These are phyloP conservation scores for Colletotrichum spinosum DNA, from an alignment of 2,329 filamentous ascomycete species.

Conservation along the genomic window DNA sequence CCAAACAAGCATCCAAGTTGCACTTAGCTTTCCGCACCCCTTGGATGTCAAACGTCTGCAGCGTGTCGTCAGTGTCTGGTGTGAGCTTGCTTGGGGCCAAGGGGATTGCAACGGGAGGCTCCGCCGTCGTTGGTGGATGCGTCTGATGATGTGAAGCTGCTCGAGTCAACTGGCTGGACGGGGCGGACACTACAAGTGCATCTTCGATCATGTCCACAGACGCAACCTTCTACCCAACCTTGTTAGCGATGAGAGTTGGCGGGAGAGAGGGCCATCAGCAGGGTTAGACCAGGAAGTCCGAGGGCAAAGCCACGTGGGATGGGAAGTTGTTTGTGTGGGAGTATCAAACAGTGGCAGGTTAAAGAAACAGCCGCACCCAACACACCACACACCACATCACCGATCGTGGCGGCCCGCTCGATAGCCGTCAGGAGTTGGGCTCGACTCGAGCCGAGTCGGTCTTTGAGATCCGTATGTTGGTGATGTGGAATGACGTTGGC, in stretches of 20 bases:
- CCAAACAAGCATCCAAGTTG: no score
- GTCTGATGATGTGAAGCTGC: background rate
- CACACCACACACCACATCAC: constrained; percentile 3
- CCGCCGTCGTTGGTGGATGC: constrained; percentile 3
- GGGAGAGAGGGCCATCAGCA: background rate
- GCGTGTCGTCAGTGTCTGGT: constrained; percentile 5
- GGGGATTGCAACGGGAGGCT: background rate
- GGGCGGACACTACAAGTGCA: no score
- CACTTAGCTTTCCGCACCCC: no score
- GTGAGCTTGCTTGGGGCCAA: background rate
- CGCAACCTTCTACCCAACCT: no score
- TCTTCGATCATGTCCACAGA: no score
- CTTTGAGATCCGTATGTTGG: background rate
- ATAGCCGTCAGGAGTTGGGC: background rate
- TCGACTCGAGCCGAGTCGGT: background rate
- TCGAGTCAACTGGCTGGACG: background rate
- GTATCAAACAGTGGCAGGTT: constrained; percentile 11
- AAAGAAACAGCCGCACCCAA: background rate
- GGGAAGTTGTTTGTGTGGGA: background rate
- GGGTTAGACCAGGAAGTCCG: no score
- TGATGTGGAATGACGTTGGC: constrained; percentile 9
- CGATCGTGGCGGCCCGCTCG: constrained; percentile 14
- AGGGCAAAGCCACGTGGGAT: constrained; percentile 7
- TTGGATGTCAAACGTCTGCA: background rate
- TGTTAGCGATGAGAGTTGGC: background rate